Evolutionary conservation across 2,329 filamentous ascomycete genomes (phyloP).

Genomic region (Alternaria atra): DNA sequence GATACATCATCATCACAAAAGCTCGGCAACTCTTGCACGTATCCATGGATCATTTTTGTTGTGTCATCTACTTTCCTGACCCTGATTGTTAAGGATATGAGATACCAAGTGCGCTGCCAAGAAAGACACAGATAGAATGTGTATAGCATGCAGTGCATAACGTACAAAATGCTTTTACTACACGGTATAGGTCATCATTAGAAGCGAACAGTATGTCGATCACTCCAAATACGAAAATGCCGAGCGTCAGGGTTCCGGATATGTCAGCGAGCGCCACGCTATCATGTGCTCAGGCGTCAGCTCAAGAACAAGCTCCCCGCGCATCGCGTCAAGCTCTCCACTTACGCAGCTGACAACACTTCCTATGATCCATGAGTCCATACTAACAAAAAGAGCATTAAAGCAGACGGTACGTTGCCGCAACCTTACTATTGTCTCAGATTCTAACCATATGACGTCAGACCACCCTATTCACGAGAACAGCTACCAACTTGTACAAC

Average conservation of each 20-base stretch:
- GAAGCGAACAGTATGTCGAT: background rate
- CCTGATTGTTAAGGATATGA: background rate
- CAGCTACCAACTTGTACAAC: background rate
- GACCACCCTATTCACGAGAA: slow-evolving; percentile 14
- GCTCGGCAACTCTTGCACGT: background rate
- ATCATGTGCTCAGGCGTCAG: slow-evolving; percentile 43
- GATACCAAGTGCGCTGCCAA: too few relatives aligned
- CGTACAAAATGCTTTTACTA: background rate
- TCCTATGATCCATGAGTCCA: slow-evolving; percentile 13
- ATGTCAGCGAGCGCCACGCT: slow-evolving; percentile 36
- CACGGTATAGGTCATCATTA: background rate
- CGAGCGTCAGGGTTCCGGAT: slow-evolving; percentile 18
- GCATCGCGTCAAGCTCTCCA: slow-evolving; percentile 27
- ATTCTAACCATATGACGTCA: slow-evolving; percentile 33
- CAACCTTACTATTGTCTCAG: slow-evolving; percentile 57
- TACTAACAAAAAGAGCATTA: background rate
- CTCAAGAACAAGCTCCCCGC: slow-evolving; percentile 16
- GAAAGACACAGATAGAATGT: background rate
- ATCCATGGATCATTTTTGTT: background rate
- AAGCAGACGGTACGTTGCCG: slow-evolving; percentile 14
- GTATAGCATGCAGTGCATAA: background rate
- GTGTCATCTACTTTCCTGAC: background rate
- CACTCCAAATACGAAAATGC: slow-evolving; percentile 7
- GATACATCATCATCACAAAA: too few relatives aligned
- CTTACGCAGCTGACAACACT: background rate